These are phyloP conservation scores for Bocquillonia castaneifolia DNA, from an alignment of 441 rosid genomes.

Conservation along the genomic window DNA sequence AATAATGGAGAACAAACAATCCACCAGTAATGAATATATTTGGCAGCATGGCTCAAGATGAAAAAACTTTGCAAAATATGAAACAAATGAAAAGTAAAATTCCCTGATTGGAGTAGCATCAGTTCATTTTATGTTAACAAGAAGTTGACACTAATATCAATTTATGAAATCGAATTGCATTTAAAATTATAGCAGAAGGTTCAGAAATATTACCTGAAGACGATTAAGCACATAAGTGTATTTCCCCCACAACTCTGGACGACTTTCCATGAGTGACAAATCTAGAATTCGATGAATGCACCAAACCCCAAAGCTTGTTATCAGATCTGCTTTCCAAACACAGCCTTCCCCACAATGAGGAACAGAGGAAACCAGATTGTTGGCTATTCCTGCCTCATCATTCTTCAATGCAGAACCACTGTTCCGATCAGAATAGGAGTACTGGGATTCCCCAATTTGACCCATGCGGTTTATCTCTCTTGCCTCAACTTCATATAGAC, in stretches of 20 bases:
- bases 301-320: conserved; percentile 95
- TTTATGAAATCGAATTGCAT: neutral
- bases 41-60: neutral
- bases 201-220: conserved; percentile 64
- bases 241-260: conserved; percentile 99
- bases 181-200: conserved; percentile 3
- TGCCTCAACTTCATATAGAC: conserved; percentile 66
- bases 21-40: neutral
- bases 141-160: neutral
- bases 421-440: conserved; percentile 34
- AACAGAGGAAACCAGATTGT: conserved; percentile 49
- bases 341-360: conserved; percentile 96
- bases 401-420: conserved; percentile 27
- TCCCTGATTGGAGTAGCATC: neutral
- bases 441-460: conserved; percentile 44
- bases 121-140: neutral
- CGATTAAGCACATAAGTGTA: conserved; percentile 92
- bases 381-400: conserved; percentile 29
- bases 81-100: neutral
- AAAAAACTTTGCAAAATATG: neutral
- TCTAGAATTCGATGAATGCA: conserved; percentile 89
- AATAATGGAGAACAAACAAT: neutral
- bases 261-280: conserved; percentile 90
- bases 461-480: conserved; percentile 48
- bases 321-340: conserved; percentile 69